Base-by-base conservation (phyloP, 2,329 filamentous ascomycete genomes). In the Clonostachys rhizophaga region DNA sequence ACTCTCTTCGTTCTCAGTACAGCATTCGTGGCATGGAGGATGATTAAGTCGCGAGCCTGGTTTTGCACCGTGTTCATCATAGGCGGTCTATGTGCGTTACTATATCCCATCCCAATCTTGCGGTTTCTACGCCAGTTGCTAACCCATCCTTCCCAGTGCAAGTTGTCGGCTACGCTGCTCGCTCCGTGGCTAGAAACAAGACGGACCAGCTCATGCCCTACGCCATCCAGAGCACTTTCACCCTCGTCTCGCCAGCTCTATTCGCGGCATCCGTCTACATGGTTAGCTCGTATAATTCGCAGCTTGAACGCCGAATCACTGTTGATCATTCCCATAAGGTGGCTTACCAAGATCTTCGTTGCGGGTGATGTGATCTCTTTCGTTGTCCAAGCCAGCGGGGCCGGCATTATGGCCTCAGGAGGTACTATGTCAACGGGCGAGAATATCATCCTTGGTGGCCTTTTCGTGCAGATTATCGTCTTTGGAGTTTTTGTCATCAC, bases 391-490 rank as follows among this genome's bases (percentile, higher is more conserved):
- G 50, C 53, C 36, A 52, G 52, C 46, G 63, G 60, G 5, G 62
- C 57, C 17, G 64, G 60, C 6, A 40, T 62, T 10, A 52, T 57
- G 14, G 55, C 55, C 47, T 48, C 54, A 40, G 50, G 50, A 1
- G 56, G 58, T 6, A 56, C 59, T 35, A 50, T 43, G 39, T 52
- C 47, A 42, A 43, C 41, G 37, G 74, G 74, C 9, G 59, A 71
- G 43, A 66, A 71, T 17, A 61, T 83, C 47, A 71, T 83, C 18
- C 59, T 83, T 8, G 70, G 55, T 5, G 79, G 80, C 5, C 61
- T 84, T 5, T 59, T 75, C 16, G 57, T 83, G n/a, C 80, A 84
- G 53, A 67, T 83, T 13, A 34, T 75, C 18, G 69, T 77, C 39
- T 81, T 83, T 48, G 65, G 64, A 9, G 60, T 79, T 20, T 84